Evolutionary conservation across 495 filamentous ascomycete species (phyloP), one percentile per base, ranked within the genome.

Genomic region (Massariosphaeria phaeospora): DNA sequence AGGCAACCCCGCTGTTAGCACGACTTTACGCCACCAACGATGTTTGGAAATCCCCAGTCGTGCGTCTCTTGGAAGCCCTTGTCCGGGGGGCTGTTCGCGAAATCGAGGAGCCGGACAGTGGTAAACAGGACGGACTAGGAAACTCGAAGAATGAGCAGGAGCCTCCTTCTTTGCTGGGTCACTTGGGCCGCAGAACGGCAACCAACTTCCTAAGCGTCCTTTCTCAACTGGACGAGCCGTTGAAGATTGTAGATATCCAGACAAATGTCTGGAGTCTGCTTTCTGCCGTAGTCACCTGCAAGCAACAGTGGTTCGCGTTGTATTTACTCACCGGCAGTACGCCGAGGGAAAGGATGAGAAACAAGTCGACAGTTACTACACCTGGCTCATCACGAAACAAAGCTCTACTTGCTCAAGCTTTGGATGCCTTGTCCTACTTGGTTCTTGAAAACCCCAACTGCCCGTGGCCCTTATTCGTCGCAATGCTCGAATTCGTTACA

Each of bases 271-370:
- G 93, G 93, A 80, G 76, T 45, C 80, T 99, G 50, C 81, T 96
- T 27, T 85, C 91, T 24, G 83, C 82, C n/a, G 81, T 96, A 40
- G 79, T 97, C 40, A 86, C 88, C 63, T 90, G 87, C 64, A 84
- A 88, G 48, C 93, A 99, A 59, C 89, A 95, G 64, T 97, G 94
- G 84, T 84, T 99, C 72, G 83, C 91, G 0, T 88, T 95, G 38
- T 91, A 89, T 64, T 77, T 97, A 43, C 82, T 97, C 23, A 95
- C 91, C 3, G 93, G 93, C 21, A 83, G 82, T 54, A 88, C 87
- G 0, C 88, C 93, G 13, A 79, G 83, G 45, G 80, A 91, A 42
- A 79, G 82, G 1, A 67, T 88, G 58, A 84, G 80, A 26, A 68
- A 62, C 21, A 75, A 75, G 52, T 64, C 64, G n/a, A 58, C 62